Base-by-base conservation (phyloP, 306 rosid species). In the Cucumis hystrix region DNA sequence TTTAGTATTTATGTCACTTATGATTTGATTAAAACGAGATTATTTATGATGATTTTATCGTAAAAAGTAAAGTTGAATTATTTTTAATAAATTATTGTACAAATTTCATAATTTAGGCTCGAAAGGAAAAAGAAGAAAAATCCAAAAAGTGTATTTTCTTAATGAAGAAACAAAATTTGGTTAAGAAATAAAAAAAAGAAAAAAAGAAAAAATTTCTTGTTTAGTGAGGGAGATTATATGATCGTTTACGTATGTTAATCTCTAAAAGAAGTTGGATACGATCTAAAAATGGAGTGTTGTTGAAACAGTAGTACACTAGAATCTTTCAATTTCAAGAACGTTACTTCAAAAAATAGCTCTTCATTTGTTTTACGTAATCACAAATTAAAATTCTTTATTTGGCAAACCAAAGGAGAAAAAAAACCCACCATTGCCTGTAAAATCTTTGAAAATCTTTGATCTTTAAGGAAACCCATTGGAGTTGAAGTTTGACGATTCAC, bases 361-460 rank as follows among this genome's bases (percentile, higher is more conserved):
- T 33, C 10, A 3, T 37, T 35, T 13, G 10, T 35, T 65, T 37
- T 16, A 65, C 51, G 16, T 37, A 45, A 69, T 45, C 75, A 45
- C 40, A 71, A 45, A 12, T 43, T 2, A 69, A 13, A 4, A 55
- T 41, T 2, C 75, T 47, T 49, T 49, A 47, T 71, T 71, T 16
- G 40, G 58, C 76, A 7, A 49, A 69, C 37, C 37, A 33, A 33
- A 33, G 37, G 3, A 4, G 37, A 33, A 5, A 33, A 33, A 33
- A 7, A 52, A 25, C 61, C 59, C 58, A 21, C 37, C 39, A 43
- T 2, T 10, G 15, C 5, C 60, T 25, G 59, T 71, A 71, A 71
- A 71, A 71, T 71, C 60, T 71, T 47, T 51, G 76, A 71, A 49
- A 71, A 71, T 71, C 76, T 71, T 49, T 71, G 76, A 71, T 71